Conservation (phyloP, 2,329 filamentous ascomycete genomes). For the Diaporthe citriasiana region DNA sequence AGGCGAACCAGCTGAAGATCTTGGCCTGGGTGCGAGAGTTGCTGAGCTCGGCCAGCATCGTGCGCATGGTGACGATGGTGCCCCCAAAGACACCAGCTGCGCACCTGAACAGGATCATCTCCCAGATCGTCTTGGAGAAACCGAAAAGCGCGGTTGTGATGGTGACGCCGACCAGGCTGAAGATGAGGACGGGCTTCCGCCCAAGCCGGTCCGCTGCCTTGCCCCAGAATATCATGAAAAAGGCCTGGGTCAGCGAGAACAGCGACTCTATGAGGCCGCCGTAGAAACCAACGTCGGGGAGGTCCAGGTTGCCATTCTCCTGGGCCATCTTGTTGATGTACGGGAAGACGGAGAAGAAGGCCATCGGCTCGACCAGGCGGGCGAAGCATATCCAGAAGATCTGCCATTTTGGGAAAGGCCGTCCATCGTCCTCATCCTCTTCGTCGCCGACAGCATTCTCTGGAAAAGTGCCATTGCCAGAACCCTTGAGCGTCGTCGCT, state of each 20-base stretch:
- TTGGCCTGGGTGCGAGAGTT: constrained; percentile 78
- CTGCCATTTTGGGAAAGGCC: constrained; percentile 72
- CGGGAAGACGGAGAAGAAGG: constrained; percentile 88
- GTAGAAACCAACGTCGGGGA: constrained; percentile 84
- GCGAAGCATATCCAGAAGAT: constrained; percentile 81
- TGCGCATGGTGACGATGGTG: constrained; percentile 79
- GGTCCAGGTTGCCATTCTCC: constrained; percentile 71
- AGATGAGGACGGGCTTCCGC: constrained; percentile 79
- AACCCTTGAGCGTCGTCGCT: constrained; percentile 42
- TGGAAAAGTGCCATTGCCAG: constrained; percentile 41
- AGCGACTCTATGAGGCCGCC: constrained; percentile 80
- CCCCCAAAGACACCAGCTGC: constrained; percentile 81
- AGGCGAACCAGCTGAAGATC: constrained; percentile 83
- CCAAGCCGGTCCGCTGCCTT: constrained; percentile 76
- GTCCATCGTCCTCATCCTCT: constrained; percentile 50
- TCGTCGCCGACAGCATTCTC: constrained; percentile 25
- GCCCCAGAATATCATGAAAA: constrained; percentile 84
- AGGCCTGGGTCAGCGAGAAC: constrained; percentile 82
- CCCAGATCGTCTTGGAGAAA: constrained; percentile 73
- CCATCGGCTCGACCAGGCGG: constrained; percentile 80
- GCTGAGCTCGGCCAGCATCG: constrained; percentile 83
- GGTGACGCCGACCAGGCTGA: constrained; percentile 75
- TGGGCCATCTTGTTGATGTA: constrained; percentile 85
- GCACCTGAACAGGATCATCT: constrained; percentile 82
- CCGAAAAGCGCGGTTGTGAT: constrained; percentile 77